Conservation (phyloP, 2,329 filamentous ascomycete genomes). For the Clarireedia monteithiana region DNA sequence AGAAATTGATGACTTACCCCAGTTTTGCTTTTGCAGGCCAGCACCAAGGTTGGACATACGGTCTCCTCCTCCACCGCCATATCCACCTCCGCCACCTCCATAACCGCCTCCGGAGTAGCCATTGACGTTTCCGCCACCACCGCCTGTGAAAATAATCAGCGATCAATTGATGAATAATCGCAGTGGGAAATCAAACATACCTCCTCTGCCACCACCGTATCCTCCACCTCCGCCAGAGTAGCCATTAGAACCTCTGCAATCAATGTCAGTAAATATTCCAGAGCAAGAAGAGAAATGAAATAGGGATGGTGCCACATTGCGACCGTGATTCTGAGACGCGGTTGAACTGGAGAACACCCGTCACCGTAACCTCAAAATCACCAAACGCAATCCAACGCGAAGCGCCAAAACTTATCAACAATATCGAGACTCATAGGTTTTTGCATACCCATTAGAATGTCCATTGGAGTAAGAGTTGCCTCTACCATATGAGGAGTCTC, state of each 20-base stretch:
- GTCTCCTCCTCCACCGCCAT: constrained; percentile 69
- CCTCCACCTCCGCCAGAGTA: constrained; percentile 37
- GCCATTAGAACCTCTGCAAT: constrained; percentile 41
- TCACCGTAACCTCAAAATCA: constrained; percentile 14
- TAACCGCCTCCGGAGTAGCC: constrained; percentile 28
- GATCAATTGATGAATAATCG: too few relatives aligned
- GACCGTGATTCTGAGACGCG: constrained; percentile 7
- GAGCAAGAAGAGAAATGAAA: constrained; percentile 7
- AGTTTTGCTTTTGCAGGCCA: constrained; percentile 78
- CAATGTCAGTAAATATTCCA: constrained; percentile 30
- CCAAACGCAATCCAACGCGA: constrained; percentile 26
- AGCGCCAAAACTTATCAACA: constrained; percentile 28
- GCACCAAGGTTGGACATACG: constrained; percentile 89
- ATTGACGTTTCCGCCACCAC: constrained; percentile 30
- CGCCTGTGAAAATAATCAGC: constrained; percentile 22
- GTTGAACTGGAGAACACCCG: constrained; percentile 15
- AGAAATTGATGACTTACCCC: constrained; percentile 52
- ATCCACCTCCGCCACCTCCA: constrained; percentile 31
- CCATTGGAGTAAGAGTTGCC: constrained; percentile 39
- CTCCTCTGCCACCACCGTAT: constrained; percentile 26
- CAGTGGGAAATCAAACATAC: too few relatives aligned
- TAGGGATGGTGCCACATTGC: constrained; percentile 19
- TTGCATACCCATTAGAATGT: constrained; percentile 42
- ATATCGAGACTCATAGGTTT: constrained; percentile 30
- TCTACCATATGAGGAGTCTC: constrained; percentile 44